Evolutionary conservation across 129 eudicot species (phyloP), one percentile per base, ranked within the genome.

Genomic region (Oenanthe sinensis): DNA sequence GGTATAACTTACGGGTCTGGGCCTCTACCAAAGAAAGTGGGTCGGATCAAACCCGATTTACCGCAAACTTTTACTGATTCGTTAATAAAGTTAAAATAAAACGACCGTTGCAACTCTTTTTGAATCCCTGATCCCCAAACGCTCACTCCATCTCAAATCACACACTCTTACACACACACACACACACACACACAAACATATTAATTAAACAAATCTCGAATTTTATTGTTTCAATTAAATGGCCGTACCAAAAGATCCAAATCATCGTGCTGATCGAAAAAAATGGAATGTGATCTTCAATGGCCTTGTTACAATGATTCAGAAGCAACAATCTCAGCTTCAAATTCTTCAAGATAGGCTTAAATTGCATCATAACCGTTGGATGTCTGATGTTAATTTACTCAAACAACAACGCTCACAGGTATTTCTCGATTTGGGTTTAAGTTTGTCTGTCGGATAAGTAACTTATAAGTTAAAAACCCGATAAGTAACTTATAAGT

Each of bases 231-330:
- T 39, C 5, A 50, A 50, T 50, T 50, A 50, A 50, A 92, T 89
- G 97, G 87, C 82, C 37, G 84, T 72, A 52, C 78, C 68, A 28
- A 87, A 76, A 84, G 79, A 47, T 73, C 69, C 85, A 10, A 24
- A 43, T 5, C 24, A 43, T 5, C 40, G 84, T 3, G 26, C 87
- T 8, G 91, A 84, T 75, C 88, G 86, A 40, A 77, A 82, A 68
- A 90, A 92, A 73, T 87, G 97, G 96, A 73, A 85, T 16, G 79
- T 71, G 39, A 77, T 92, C 75, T 90, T 90, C 72, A 82, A 85
- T 16, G 79, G 86, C 47, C 84, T 92, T 11, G 86, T 86, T 14
- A 79, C 77, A 16, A 37, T 90, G 88, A 33, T 87, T 10, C 71
- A 82, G 33, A 82, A 43, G 6, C 92, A 84, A 75, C 88, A 87